A percentile compares a stretch with the other conserved stretches of the same genome.
These are phyloP conservation scores for Halophytophthora batemanensis DNA, from an alignment of 352 stramenopile species.

Conservation along the genomic window DNA sequence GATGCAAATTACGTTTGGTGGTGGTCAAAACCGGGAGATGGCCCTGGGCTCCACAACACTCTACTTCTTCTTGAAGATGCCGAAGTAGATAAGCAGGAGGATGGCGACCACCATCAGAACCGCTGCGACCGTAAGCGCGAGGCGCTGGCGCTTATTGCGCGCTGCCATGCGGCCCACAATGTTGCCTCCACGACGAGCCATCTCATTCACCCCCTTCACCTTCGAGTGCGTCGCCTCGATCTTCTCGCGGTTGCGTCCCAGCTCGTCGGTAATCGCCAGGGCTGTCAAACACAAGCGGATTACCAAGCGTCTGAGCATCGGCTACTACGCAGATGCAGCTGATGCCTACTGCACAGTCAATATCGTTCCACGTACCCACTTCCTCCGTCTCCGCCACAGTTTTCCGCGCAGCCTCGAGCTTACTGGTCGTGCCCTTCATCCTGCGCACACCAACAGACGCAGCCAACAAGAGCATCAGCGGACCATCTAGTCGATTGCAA, in stretches of 20 bases:
- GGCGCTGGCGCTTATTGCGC: conserved; percentile 76
- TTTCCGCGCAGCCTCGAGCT: conserved; percentile 70
- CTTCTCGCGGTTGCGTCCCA: conserved; percentile 83
- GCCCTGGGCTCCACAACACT: neutral
- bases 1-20: conserved; percentile 20
- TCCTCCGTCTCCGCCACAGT: conserved; percentile 85
- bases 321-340: neutral
- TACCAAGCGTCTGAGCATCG: conserved; percentile 1
- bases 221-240: conserved; percentile 81
- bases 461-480: neutral
- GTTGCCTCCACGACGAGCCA: conserved; percentile 74
- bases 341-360: neutral
- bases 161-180: conserved; percentile 85
- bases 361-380: conserved; percentile 49
- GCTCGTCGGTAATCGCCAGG: conserved; percentile 78
- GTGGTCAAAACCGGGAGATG: conserved; percentile 1
- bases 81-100: conserved; percentile 86
- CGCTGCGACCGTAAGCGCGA: conserved; percentile 65
- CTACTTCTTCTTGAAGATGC: conserved; percentile 84
- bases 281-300: conserved; percentile 23
- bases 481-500: too few relatives aligned
- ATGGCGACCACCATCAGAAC: conserved; percentile 83
- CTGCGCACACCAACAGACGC: conserved; percentile 17
- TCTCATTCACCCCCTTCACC: conserved; percentile 84
- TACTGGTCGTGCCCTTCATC: conserved; percentile 84